Percentiles rank a stretch among this genome's conserved stretches.
phyloP scores from a whole-genome alignment of 306 rosid genomes.

The Pyrus pyrifolia region DNA sequence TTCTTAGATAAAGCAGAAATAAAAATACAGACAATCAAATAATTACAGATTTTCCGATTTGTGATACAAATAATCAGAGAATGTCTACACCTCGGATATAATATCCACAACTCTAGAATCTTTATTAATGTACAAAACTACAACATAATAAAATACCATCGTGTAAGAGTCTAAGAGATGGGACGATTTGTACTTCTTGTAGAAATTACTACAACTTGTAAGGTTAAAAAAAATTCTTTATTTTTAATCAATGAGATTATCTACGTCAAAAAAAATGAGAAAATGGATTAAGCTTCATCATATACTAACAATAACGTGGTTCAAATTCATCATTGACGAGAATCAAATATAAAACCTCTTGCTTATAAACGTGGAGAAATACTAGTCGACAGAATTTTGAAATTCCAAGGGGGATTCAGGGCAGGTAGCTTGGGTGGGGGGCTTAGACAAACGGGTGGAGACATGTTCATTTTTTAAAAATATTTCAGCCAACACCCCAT shows the following conservation, averaged over 20 bases:
- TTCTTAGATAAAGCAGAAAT: too few relatives aligned
- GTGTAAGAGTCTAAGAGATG: too few relatives aligned
- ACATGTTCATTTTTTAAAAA: not conserved
- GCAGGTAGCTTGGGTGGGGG: not conserved
- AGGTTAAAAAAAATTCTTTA: too few relatives aligned
- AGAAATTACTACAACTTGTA: not conserved
- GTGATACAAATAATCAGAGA: not conserved
- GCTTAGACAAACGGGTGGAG: constrained; percentile 1
- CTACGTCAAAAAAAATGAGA: rapidly evolving
- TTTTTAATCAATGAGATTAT: too few relatives aligned
- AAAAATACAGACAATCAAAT: too few relatives aligned
- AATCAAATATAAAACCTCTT: too few relatives aligned
- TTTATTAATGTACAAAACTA: not conserved
- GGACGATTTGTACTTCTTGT: not conserved
- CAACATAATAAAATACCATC: not conserved
- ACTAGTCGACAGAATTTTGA: not conserved
- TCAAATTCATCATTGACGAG: rapidly evolving
- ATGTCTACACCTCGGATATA: not conserved
- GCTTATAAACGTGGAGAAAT: too few relatives aligned
- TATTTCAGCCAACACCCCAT: constrained; percentile 17
- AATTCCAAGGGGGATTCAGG: not conserved
- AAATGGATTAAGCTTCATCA: rapidly evolving
- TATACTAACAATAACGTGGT: rapidly evolving
- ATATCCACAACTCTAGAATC: not conserved
- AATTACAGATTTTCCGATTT: too few relatives aligned